Base-by-base conservation (phyloP, 2,329 filamentous ascomycete species). In the Xylaria digitata region DNA sequence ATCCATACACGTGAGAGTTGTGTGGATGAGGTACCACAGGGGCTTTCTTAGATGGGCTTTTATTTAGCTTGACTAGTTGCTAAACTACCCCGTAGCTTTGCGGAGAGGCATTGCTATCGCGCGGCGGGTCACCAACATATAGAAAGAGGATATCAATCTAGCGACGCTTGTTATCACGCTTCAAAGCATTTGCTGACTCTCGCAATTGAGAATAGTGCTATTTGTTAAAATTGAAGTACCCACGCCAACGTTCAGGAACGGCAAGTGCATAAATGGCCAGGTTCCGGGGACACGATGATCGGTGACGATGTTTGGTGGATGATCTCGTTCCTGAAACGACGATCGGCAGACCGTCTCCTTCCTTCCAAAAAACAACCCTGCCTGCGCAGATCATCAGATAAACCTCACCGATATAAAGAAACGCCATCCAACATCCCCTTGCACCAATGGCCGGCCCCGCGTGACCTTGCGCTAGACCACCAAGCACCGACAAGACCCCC, bases 261-360 rank as follows among this genome's bases (percentile, higher is more conserved):
- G 64, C 49, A 55, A 45, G 30, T 34, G 62, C 55, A 60, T 49
- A 43, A 65, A 50, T 17, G 45, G 42, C 21, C 52, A 54, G 30
- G 42, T 56, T 59, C 55, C 49, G 48, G 61, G 55, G 50, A 45
- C 23, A 50, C 11, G 43, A 45, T 52, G 60, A 54, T 55, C 54
- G 23, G 49, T 57, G 52, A 40, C 48, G 23, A 50, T 64, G 55
- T 54, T 67, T 53, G 48, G 49, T 65, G 57, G 49, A 54, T 45
- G 59, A 66, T 65, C 30, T n/a, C 50, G 23, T 23, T 62, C 19
- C 64, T 64, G 64, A 67, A 69, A 67, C 64, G 49, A 61, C n/a
- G 53, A 64, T 65, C 67, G 58, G 54, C 57, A 62, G 13, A 21
- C 52, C 32, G 13, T 37, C 32, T 59, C 52, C 55, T 55, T 42